Base-by-base conservation (phyloP, 345 rosid genomes). In the Physaria fendleri region DNA sequence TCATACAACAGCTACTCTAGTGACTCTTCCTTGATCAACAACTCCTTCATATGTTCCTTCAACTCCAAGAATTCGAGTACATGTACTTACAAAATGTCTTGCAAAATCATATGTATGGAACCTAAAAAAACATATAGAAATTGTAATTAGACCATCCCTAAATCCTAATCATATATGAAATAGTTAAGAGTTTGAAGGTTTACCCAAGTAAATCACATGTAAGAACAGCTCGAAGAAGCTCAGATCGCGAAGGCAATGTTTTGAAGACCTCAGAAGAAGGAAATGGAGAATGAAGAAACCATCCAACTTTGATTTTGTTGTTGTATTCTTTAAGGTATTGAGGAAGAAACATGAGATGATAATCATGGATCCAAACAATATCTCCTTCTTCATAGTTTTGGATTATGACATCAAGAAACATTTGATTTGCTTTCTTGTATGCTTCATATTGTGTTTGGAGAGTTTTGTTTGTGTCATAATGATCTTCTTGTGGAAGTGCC, bases 251-350 rank as follows among this genome's bases (percentile, higher is more conserved):
- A 49, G 98, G 96, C 71, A 91, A 72, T 29, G 88, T 88, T 79
- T 93, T 79, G 45, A 82, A 90, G 68, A 91, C 87, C 78, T 91
- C 96, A 24, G 98, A 85, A 22, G 98, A 91, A 65, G 98, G 98
- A 66, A 91, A 91, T n/a, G 96, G 96, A 17, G 98, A 88, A 56
- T 91, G 98, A 74, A 91, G 98, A 80, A 91, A 91, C 98, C 98
- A 91, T 37, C 98, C 98, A 73, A 91, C 96, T 79, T 88, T 91
- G 84, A 88, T 91, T 2, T 74, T 54, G 40, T 28, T 74, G 71
- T 88, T 85, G 62, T 82, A 52, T 14, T 88, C 87, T 72, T 91
- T 91, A 7, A 91, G 74, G 74, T 85, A 91, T 74, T 88, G 79
- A 5, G 98, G 98, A 44, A 91, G 98, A 74, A 74, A 88, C 98